Base-by-base conservation (phyloP, 768 basidiomycete genomes). In the Phaeolepiota aurea region DNA sequence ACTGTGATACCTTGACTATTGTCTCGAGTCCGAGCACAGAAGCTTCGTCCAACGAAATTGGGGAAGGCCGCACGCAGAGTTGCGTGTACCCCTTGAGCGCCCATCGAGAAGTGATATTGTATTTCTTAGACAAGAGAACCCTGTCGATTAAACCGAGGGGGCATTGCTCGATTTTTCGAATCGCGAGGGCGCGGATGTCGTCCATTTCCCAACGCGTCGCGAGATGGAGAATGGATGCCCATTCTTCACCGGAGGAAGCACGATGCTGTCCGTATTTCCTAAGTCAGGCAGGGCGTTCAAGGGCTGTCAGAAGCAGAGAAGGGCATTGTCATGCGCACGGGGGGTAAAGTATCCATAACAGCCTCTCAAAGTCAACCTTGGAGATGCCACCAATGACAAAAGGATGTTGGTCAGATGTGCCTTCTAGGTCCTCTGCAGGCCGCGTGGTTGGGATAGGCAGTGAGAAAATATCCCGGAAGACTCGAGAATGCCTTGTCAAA, bases 141-240 rank as follows among this genome's bases (percentile, higher is more conserved):
- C 16, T 35, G 15, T 35, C 18, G 33, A 35, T 19, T 5, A 15
- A 7, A 7, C n/a, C 18, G 15, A 35, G 33, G 16, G 33, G 33
- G 5, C 7, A 7, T 35, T 35, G 33, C 16, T 35, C 14, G 18
- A 32, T 39, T 39, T 19, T 44, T 12, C 46, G 4, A 15, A 66
- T 52, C 10, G 63, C 59, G 13, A 50, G 21, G 14, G 49, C 41
- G 20, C 56, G 53, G 18, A 62, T 31, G 9, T 35, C 13, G 3
- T 54, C 43, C 32, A 60, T 62, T 5, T 61, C 53, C 62, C 65
- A 71, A 54, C 56, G 58, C 7, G 41, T 53, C 12, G 65, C 50
- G n/a, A 67, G 39, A 37, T 56, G 54, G 18, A 63, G 46, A 22
- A 66, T 58, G 0, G 59, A 50, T 10, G 51, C 39, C 65, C 69